Evolutionary conservation across 75 land plant genomes (phyloP), one percentile per base, ranked within the genome.

Genomic region (Picea sitchensis): DNA sequence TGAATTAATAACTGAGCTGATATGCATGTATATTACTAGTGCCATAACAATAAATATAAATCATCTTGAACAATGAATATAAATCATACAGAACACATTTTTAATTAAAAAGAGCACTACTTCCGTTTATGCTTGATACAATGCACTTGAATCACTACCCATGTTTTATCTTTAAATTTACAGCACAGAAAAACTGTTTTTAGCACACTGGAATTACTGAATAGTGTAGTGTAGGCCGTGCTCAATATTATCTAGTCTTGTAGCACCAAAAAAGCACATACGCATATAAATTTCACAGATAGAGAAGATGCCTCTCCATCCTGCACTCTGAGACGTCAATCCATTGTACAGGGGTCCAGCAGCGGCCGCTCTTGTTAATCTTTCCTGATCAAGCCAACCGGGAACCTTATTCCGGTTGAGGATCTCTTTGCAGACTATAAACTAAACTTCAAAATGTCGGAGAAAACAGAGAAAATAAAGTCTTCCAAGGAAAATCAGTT

Each of bases 381-480:
- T 47, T 8, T 44, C 74, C 26, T 44, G 47, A 71, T 71, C 20
- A 20, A 44, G 56, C 18, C 74, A 71, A 14, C 74, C 14, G 26
- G 74, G 47, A 36, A 20, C 54, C 44, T 71, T 44, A 41, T 71
- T 23, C 74, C 3, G n/a, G 20, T 44, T 71, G n/a, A 71, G 51
- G 23, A 71, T 44, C 54, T 71, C 36, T 71, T 44, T n/a, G 56
- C 74, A 71, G 47, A 21, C 9, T 18, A 41, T 44, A n/a, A 71
- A 71, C n/a, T 47, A 71, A 71, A 71, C 36, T 41, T 71, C 54
- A 71, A 71, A 13, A 71, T 41, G 44, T 71, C 44, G 44, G n/a
- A 71, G 44, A 13, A 67, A 4, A 67, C 2, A n/a, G 74, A 44
- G 74, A 44, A 47, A 3, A 71, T 38, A 67, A 41, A 71, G 9